These are phyloP conservation scores for Medicago lupulina DNA, from an alignment of 306 rosid genomes.

Conservation along the genomic window DNA sequence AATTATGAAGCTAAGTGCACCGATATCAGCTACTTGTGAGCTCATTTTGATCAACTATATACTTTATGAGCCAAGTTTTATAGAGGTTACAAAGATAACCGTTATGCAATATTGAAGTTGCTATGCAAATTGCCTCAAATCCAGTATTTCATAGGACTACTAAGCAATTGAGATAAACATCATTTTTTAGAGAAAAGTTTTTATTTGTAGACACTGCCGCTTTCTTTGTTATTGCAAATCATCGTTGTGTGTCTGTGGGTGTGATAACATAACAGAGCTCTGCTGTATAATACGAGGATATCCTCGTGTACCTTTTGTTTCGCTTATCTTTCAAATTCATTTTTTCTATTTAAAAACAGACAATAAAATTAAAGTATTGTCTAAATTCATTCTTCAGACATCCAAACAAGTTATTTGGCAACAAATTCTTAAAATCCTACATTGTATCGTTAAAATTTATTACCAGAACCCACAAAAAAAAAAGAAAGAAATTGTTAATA, in stretches of 20 bases:
- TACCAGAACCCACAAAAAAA: not conserved
- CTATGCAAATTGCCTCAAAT: not conserved
- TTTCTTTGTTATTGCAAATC: not conserved
- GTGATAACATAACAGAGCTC: not conserved
- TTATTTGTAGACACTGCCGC: not conserved
- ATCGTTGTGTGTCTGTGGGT: not conserved
- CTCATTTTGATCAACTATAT: slow-evolving; percentile 1
- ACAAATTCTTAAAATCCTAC: not conserved
- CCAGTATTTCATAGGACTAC: not conserved
- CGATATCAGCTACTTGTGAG: not conserved
- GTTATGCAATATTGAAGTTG: not conserved
- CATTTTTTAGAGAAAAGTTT: not conserved
- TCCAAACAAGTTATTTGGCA: not conserved
- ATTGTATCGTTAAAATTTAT: not conserved
- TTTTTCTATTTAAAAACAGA: not conserved
- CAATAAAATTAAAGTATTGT: not conserved
- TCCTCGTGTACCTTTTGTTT: not conserved
- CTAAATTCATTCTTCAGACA: not conserved
- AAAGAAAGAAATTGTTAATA: slow-evolving; percentile 26
- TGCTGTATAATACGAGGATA: not conserved
- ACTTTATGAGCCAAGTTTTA: not conserved
- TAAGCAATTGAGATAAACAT: not conserved
- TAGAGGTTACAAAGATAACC: not conserved
- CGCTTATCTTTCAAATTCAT: not conserved
- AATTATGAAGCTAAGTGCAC: not conserved